These are phyloP conservation scores for Lolium rigidum DNA, from an alignment of 176 grass and related monocot species.

Conservation along the genomic window DNA sequence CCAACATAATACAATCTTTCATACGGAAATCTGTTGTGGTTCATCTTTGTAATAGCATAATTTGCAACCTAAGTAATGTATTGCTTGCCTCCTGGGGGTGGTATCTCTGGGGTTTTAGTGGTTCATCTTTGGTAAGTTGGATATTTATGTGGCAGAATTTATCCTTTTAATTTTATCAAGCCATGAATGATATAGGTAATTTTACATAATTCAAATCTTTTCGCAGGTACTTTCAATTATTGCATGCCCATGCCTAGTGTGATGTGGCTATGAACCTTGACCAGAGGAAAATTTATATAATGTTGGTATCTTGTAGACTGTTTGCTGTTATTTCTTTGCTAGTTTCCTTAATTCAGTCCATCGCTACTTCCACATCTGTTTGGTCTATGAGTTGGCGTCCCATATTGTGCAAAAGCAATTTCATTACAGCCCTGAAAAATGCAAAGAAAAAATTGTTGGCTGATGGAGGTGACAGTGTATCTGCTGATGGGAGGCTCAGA, in stretches of 20 bases:
- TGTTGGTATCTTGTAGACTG: neutral
- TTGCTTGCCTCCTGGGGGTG: neutral
- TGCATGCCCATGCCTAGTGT: constrained; percentile 10
- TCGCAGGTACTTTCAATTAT: constrained; percentile 13
- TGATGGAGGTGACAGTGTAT: constrained; percentile 47
- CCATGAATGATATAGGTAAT: neutral
- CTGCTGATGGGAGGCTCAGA: constrained; percentile 50
- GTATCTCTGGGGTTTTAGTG: constrained; percentile 1
- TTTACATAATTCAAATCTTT: neutral
- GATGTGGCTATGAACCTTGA: constrained; percentile 4
- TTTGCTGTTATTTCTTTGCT: constrained; percentile 19
- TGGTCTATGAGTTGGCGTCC: constrained; percentile 69
- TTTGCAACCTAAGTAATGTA: neutral
- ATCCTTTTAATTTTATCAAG: constrained; percentile 1
- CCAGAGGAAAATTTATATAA: constrained; percentile 4
- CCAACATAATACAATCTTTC: neutral
- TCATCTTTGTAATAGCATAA: neutral
- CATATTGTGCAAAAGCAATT: constrained; percentile 85
- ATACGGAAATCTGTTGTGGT: neutral
- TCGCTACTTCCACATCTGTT: constrained; percentile 71
- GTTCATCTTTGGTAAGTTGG: neutral
- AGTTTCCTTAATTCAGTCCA: constrained; percentile 48
- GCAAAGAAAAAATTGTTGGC: constrained; percentile 42
- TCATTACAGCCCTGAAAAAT: constrained; percentile 61
- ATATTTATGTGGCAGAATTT: neutral